phyloP scores from a whole-genome alignment of 768 basidiomycete genomes.

The Suillus subluteus region DNA sequence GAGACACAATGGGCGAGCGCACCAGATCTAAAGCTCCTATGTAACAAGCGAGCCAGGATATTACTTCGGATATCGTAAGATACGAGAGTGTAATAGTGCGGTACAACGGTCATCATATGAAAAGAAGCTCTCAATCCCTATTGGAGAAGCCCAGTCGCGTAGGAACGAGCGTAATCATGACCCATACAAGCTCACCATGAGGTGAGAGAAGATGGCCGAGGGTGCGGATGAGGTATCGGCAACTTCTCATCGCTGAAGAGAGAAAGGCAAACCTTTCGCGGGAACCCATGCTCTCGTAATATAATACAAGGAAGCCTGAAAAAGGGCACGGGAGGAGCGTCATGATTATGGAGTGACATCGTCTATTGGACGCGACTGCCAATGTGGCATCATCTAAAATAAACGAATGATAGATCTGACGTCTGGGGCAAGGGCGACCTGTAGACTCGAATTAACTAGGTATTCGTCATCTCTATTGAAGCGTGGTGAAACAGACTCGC shows the following conservation, averaged over 20 bases:
- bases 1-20: not conserved
- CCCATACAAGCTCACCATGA: not conserved
- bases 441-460: not conserved
- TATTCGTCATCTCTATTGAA: not conserved
- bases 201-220: conserved; percentile 3
- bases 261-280: conserved; percentile 7
- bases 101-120: not conserved
- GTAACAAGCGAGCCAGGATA: not conserved
- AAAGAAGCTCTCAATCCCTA: conserved; percentile 4
- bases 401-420: not conserved
- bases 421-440: not conserved
- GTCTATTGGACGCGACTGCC: not conserved
- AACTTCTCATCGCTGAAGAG: not conserved
- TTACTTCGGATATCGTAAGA: not conserved
- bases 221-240: not conserved
- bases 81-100: not conserved
- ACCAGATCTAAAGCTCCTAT: conserved; percentile 6
- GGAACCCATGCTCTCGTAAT: not conserved
- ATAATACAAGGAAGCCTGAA: not conserved
- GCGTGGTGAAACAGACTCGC: not conserved
- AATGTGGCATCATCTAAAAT: not conserved
- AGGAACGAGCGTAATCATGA: conserved; percentile 8
- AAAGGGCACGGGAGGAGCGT: not conserved
- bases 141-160: conserved; percentile 5
- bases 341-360: not conserved